Conservation (phyloP, 108 stramenopile genomes). For the Parietichytrium sp. region DNA sequence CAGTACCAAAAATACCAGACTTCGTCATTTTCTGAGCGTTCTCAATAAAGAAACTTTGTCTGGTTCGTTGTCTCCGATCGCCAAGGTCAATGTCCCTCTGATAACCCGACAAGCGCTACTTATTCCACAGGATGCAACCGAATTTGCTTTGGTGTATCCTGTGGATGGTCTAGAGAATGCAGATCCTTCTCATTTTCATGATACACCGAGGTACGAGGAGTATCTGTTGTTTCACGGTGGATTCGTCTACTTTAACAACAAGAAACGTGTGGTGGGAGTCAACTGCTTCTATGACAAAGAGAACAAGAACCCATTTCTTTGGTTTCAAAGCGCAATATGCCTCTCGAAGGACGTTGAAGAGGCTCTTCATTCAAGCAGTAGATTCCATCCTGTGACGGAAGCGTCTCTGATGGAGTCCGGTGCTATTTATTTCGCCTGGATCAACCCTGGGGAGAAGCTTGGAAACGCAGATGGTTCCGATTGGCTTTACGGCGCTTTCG, state of each 20-base stretch:
- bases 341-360: neutral
- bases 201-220: no score
- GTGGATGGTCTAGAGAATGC: no score
- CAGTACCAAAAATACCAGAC: no score
- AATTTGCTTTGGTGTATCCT: no score
- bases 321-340: neutral
- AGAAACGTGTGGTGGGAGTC: neutral
- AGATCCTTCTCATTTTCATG: no score
- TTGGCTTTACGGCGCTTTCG: neutral
- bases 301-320: neutral
- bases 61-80: no score
- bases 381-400: neutral
- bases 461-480: neutral
- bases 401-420: neutral
- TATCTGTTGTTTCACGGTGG: neutral
- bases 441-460: conserved; percentile 4
- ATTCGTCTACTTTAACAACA: neutral
- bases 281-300: neutral
- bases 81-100: no score
- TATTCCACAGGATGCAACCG: no score
- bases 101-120: no score
- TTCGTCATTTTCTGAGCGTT: no score
- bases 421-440: neutral
- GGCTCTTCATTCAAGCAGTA: neutral
- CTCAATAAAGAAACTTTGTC: no score